phyloP scores from a whole-genome alignment of 805 yeast genomes.

The Alloascoidea hylecoeti region DNA sequence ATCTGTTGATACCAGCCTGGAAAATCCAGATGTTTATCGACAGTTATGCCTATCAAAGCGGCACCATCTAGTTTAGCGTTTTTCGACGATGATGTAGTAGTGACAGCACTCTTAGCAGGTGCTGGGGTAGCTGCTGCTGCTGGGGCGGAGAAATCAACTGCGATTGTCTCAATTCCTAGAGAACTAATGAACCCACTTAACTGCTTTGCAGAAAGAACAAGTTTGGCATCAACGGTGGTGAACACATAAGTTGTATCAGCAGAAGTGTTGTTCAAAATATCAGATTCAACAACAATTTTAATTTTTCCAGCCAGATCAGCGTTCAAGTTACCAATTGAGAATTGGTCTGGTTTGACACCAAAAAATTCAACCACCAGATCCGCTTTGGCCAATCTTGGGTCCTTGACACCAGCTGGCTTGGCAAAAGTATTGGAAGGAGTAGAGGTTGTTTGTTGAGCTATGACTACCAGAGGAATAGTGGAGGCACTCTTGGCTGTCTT shows the following conservation, averaged over 20 bases:
- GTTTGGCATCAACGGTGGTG: slow-evolving; percentile 23
- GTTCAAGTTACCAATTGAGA: slow-evolving; percentile 37
- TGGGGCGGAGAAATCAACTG: slow-evolving; percentile 14
- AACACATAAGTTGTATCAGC: slow-evolving; percentile 22
- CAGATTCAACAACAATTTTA: slow-evolving; percentile 44
- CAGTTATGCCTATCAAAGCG: slow-evolving; percentile 90
- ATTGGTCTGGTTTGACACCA: slow-evolving; percentile 40
- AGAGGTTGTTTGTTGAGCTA: slow-evolving; percentile 55
- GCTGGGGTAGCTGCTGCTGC: slow-evolving; percentile 26
- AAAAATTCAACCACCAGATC: slow-evolving; percentile 60
- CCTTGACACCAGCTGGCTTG: slow-evolving; percentile 55
- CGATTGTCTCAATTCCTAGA: slow-evolving; percentile 29
- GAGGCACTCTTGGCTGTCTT: slow-evolving; percentile 73
- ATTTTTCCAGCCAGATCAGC: slow-evolving; percentile 24
- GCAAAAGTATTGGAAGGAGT: slow-evolving; percentile 62
- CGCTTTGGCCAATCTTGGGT: slow-evolving; percentile 78
- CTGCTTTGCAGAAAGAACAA: slow-evolving; percentile 14
- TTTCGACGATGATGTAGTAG: slow-evolving; percentile 13
- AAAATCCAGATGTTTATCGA: slow-evolving; percentile 83
- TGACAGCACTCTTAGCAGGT: slow-evolving; percentile 15
- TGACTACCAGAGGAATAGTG: slow-evolving; percentile 68
- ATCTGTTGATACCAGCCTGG: slow-evolving; percentile 97
- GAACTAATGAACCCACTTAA: slow-evolving; percentile 29
- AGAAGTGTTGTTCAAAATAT: slow-evolving; percentile 22
- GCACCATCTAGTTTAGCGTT: slow-evolving; percentile 10